Evolutionary conservation across 352 stramenopile genomes (phyloP).

Genomic region (Phytophthora capsici): DNA sequence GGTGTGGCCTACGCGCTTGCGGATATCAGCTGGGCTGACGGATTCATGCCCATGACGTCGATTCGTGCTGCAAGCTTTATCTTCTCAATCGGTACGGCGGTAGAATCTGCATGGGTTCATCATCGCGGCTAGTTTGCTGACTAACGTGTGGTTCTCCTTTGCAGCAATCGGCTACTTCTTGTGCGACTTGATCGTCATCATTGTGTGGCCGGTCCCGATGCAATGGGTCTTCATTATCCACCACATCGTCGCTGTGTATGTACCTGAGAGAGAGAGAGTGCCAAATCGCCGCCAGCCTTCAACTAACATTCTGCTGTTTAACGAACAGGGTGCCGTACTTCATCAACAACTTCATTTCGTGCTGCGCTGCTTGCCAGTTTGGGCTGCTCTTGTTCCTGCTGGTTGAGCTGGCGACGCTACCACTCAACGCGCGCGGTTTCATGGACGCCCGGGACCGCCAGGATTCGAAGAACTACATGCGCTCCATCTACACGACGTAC

Average conservation of each 20-base stretch:
- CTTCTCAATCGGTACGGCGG: constrained; percentile 73
- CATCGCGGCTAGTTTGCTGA: background rate
- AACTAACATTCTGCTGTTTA: constrained; percentile 1
- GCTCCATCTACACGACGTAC: constrained; percentile 80
- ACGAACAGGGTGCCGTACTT: constrained; percentile 70
- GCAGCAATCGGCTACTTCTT: constrained; percentile 83
- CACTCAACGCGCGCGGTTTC: constrained; percentile 78
- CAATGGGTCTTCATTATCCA: constrained; percentile 82
- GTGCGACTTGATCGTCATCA: constrained; percentile 83
- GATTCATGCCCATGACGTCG: constrained; percentile 78
- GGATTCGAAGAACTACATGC: constrained; percentile 69
- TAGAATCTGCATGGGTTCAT: constrained; percentile 3
- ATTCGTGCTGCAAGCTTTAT: constrained; percentile 79
- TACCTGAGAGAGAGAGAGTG: constrained; percentile 12
- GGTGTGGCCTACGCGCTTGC: constrained; percentile 71
- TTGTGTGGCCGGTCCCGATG: constrained; percentile 79
- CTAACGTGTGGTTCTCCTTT: constrained; percentile 12
- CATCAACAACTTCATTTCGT: constrained; percentile 89
- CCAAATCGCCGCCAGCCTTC: background rate
- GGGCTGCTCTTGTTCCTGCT: constrained; percentile 80
- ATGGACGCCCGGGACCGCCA: constrained; percentile 71
- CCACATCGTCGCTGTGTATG: constrained; percentile 84
- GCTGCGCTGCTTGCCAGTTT: constrained; percentile 79
- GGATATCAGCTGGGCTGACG: constrained; percentile 65
- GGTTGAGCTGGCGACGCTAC: constrained; percentile 80